A percentile compares a stretch with the other conserved stretches of the same genome.
These are phyloP conservation scores for Saccharomyces mikatae DNA, from an alignment of 805 yeast species.

Conservation along the genomic window DNA sequence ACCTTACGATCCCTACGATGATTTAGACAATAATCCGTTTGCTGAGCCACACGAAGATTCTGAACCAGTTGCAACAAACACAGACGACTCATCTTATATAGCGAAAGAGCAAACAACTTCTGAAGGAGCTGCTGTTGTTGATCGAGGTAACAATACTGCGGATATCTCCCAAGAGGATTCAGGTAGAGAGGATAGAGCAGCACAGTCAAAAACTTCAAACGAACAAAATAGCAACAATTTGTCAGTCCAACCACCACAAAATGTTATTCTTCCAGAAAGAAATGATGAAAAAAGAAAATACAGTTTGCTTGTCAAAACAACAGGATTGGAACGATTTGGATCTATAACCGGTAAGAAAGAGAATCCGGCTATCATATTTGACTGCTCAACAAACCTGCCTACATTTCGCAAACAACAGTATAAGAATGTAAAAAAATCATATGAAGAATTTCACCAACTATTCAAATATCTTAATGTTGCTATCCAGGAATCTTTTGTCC, in stretches of 20 bases:
- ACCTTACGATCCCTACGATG: constrained; percentile 33
- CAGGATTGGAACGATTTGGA: constrained; percentile 62
- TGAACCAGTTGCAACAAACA: constrained; percentile 5
- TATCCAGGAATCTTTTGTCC: constrained; percentile 87
- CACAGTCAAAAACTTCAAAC: constrained; percentile 4
- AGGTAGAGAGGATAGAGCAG: constrained; percentile 3
- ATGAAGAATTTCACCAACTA: constrained; percentile 65
- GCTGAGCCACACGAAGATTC: constrained; percentile 37
- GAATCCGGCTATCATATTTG: constrained; percentile 74
- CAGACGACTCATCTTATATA: constrained; percentile 1
- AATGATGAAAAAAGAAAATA: constrained; percentile 15
- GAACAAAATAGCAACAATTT: not conserved
- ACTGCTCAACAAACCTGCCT: constrained; percentile 61
- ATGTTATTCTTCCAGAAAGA: constrained; percentile 1
- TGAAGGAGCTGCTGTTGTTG: constrained; percentile 1
- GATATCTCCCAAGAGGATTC: not conserved
- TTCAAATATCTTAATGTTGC: constrained; percentile 72
- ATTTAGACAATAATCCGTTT: constrained; percentile 55
- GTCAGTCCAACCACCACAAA: constrained; percentile 1
- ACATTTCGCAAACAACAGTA: constrained; percentile 63
- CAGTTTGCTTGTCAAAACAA: constrained; percentile 48
- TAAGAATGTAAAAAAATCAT: constrained; percentile 72
- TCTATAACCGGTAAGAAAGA: constrained; percentile 46
- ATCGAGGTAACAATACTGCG: constrained; percentile 1
- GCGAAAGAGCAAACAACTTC: not conserved